Conservation (phyloP, 116 monocot genomes). For the Papilionanthe hybrid region DNA sequence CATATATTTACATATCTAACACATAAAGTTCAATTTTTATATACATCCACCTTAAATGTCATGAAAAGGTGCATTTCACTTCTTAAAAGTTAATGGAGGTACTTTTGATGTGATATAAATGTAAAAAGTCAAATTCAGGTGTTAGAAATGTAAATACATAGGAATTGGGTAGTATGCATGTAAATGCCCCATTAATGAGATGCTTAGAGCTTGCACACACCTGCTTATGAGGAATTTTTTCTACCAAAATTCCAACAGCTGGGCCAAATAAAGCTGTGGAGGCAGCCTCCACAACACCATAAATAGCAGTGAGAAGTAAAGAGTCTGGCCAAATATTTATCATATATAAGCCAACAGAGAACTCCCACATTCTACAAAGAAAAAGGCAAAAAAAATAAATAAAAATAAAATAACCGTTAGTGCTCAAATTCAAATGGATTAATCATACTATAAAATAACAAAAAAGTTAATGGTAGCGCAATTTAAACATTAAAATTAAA, state of each 20-base stretch:
- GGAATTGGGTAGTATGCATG: too few species aligned
- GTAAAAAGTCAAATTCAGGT: too few species aligned
- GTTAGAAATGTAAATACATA: too few species aligned
- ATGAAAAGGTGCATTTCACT: too few species aligned
- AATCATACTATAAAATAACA: not conserved
- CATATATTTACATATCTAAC: too few species aligned
- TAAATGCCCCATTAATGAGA: not conserved
- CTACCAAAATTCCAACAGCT: conserved; percentile 54
- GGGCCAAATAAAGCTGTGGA: conserved; percentile 69
- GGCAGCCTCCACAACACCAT: conserved; percentile 83
- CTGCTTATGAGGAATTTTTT: conserved; percentile 55
- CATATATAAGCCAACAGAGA: conserved; percentile 93
- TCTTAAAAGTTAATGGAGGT: too few species aligned
- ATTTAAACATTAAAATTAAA: not conserved
- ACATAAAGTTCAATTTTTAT: too few species aligned
- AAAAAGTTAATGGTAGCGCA: not conserved
- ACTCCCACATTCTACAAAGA: conserved; percentile 88
- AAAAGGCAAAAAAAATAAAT: not conserved
- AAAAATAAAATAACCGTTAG: too few species aligned
- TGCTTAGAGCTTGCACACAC: conserved; percentile 12
- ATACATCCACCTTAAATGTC: too few species aligned
- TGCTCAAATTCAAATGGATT: not conserved
- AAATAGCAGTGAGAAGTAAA: conserved; percentile 76
- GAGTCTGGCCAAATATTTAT: conserved; percentile 82
- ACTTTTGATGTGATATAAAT: too few species aligned